Percentiles rank a stretch among this genome's conserved stretches.
These are phyloP conservation scores for Sodiomyces alkalinus DNA, from an alignment of 2,329 filamentous ascomycete genomes.

Conservation along the genomic window DNA sequence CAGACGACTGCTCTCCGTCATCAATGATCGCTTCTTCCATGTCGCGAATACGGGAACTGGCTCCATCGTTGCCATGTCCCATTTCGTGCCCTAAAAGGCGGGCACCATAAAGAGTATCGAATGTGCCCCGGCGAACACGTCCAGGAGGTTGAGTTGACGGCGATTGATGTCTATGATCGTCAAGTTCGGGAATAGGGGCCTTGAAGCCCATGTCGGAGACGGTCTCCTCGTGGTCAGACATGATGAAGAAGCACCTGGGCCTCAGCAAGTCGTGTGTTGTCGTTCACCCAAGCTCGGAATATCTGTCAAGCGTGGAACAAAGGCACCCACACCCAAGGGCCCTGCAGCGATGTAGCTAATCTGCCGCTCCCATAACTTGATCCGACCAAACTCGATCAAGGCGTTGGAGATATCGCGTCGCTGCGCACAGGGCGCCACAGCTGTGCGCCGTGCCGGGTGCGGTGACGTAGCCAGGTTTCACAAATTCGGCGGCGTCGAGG, in stretches of 20 bases:
- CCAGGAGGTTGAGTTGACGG: slow-evolving; percentile 44
- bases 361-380: slow-evolving; percentile 3
- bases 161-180: slow-evolving; percentile 68
- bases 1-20: slow-evolving; percentile 45
- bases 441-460: neutral
- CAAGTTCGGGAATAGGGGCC: slow-evolving; percentile 64
- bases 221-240: slow-evolving; percentile 54
- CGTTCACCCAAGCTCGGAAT: too few species aligned
- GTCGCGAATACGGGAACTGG: slow-evolving; percentile 49
- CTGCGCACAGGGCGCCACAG: neutral
- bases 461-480: too few species aligned
- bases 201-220: slow-evolving; percentile 48
- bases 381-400: neutral
- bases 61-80: slow-evolving; percentile 5
- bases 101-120: slow-evolving; percentile 51
- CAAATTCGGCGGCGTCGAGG: too few species aligned
- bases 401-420: neutral
- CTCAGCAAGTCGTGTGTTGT: too few species aligned
- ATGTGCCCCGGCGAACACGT: slow-evolving; percentile 53
- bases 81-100: slow-evolving; percentile 26
- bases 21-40: slow-evolving; percentile 79
- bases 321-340: too few species aligned
- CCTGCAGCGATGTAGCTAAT: too few species aligned
- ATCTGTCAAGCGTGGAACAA: too few species aligned
- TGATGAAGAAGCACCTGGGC: too few species aligned